Evolutionary conservation across 306 rosid genomes (phyloP), one percentile per base, ranked within the genome.

Genomic region (Medicago arabica): DNA sequence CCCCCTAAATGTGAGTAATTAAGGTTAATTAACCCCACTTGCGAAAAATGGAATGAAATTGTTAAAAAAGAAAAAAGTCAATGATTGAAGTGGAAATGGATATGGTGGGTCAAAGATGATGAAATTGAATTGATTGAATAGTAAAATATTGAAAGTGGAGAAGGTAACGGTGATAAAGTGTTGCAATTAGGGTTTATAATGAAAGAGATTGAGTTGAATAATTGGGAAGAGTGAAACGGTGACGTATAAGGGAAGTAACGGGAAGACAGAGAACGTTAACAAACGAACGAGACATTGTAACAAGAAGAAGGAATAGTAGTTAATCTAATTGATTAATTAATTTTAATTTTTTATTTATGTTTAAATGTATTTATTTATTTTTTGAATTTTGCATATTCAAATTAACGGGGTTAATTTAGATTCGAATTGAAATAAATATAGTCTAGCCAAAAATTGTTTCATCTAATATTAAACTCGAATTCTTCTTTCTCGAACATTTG

Each of bases 181-280:
- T 80, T 25, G 39, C 28, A 69, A 50, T 68, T 13, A 43, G 53
- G 67, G 75, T 49, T 9, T 62, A 23, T 43, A 44, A 6, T 1
- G 72, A 18, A 4, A 6, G 60, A 15, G 43, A 21, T 3, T 51
- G 67, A 17, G 34, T 18, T 53, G 44, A 67, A 62, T 8, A 6
- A 8, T 17, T 31, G 36, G 80, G 41, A 62, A 13, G 0, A 17
- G 21, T 53, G 77, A 75, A 75, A 62, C 77, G 77, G 47, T 81
- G 69, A 25, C 84, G 81, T 75, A 62, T 2, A 4, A 0, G 7
- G 0, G 18, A 80, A 75, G 80, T 14, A 74, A 34, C 64, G 65
- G 61, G 25, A 19, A 3, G 6, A 8, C 1, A 21, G 43, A 3
- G 6, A n/a, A n/a, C n/a, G n/a, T n/a, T n/a, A n/a, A n/a, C n/a